Evolutionary conservation across 2,329 filamentous ascomycete species (phyloP).

Genomic region (Nannizzia gypsea): DNA sequence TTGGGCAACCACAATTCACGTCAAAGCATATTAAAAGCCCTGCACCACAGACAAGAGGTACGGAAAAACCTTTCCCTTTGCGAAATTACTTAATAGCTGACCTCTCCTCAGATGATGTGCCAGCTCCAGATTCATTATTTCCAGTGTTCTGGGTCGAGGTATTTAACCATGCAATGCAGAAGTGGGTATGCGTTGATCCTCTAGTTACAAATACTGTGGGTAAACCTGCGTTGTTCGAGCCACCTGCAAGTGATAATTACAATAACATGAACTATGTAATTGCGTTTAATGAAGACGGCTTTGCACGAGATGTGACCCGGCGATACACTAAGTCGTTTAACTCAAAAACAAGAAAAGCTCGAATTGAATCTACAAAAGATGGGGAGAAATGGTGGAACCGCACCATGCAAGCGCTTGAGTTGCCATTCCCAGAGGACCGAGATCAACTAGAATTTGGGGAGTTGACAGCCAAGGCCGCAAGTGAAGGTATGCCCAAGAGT

Average conservation of each 20-base stretch:
- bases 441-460: constrained; percentile 78
- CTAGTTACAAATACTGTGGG: constrained; percentile 69
- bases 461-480: constrained; percentile 55
- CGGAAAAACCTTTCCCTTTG: background rate
- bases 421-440: constrained; percentile 45
- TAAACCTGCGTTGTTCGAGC: constrained; percentile 66
- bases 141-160: constrained; percentile 94
- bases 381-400: constrained; percentile 47
- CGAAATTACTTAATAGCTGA: background rate
- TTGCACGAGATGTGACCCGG: constrained; percentile 71
- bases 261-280: constrained; percentile 76
- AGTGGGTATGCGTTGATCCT: constrained; percentile 82
- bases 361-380: constrained; percentile 57
- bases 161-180: constrained; percentile 73
- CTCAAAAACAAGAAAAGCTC: constrained; percentile 69
- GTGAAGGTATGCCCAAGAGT: constrained; percentile 76
- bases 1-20: constrained; percentile 26
- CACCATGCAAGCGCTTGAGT: constrained; percentile 32
- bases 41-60: constrained; percentile 10
- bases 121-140: constrained; percentile 48
- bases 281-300: constrained; percentile 69
- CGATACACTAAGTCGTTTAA: constrained; percentile 82
- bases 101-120: background rate
- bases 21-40: constrained; percentile 7
- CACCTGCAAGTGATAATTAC: constrained; percentile 61